Evolutionary conservation across 371 early-diverging fungal genomes (phyloP).

Genomic region (Batkoa obscura): DNA sequence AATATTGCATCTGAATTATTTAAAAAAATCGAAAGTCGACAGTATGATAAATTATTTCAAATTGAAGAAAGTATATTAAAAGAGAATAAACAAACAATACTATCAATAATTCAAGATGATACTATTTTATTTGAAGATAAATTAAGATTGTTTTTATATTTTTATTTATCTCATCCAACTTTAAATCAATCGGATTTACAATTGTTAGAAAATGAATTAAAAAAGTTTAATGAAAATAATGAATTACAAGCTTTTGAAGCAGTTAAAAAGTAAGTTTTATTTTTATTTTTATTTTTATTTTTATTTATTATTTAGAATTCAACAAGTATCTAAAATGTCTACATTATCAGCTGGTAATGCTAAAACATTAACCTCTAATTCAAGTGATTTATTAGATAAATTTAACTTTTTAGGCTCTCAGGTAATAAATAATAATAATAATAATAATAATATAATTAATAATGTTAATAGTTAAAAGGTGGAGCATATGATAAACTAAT

Average conservation of each 20-base stretch:
- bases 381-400: slow-evolving; percentile 36
- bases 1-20: slow-evolving; percentile 88
- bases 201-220: slow-evolving; percentile 60
- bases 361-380: slow-evolving; percentile 11
- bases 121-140: slow-evolving; percentile 79
- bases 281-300: background rate
- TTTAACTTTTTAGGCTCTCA: slow-evolving; percentile 74
- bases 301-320: slow-evolving; percentile 22
- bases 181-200: slow-evolving; percentile 46
- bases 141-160: slow-evolving; percentile 73
- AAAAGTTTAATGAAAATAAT: slow-evolving; percentile 50
- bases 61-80: slow-evolving; percentile 73
- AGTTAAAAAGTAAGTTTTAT: slow-evolving; percentile 40
- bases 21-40: slow-evolving; percentile 80
- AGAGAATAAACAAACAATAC: slow-evolving; percentile 50
- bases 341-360: slow-evolving; percentile 26
- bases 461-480: slow-evolving; percentile 19
- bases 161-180: slow-evolving; percentile 36
- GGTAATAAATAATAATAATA: slow-evolving; percentile 16
- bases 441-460: background rate
- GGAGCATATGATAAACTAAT: slow-evolving; percentile 66
- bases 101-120: slow-evolving; percentile 61
- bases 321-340: slow-evolving; percentile 45
- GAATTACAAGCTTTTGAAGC: slow-evolving; percentile 39
- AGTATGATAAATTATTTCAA: slow-evolving; percentile 86